Evolutionary conservation across 768 basidiomycete species (phyloP).

Genomic region (Dioszegia crocea): DNA sequence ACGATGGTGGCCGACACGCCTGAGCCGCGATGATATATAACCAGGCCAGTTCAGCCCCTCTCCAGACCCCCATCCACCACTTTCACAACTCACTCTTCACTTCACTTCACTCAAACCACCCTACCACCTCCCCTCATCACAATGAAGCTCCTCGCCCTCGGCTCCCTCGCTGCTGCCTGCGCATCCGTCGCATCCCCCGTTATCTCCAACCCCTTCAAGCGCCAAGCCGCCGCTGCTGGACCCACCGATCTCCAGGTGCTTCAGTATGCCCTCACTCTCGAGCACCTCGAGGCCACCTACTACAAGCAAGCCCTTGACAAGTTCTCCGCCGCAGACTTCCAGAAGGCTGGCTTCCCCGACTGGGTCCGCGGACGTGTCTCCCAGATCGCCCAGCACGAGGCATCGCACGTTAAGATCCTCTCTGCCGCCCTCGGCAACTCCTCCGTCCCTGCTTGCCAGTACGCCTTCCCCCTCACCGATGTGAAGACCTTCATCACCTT

Average conservation of each 20-base stretch:
- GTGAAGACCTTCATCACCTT: conserved; percentile 56
- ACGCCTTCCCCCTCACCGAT: conserved; percentile 58
- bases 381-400: conserved; percentile 60
- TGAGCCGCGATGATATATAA: no score
- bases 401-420: conserved; percentile 59
- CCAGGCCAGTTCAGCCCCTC: background rate
- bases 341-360: conserved; percentile 51
- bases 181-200: conserved; percentile 20
- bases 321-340: conserved; percentile 56
- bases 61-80: background rate
- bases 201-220: background rate
- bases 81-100: background rate
- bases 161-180: conserved; percentile 17
- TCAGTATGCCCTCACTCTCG: conserved; percentile 46
- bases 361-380: conserved; percentile 55
- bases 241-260: conserved; percentile 21
- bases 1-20: no score
- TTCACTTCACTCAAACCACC: background rate
- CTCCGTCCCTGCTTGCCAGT: conserved; percentile 58
- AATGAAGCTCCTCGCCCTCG: conserved; percentile 18
- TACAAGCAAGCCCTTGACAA: conserved; percentile 51
- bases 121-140: conserved; percentile 2
- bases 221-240: conserved; percentile 1
- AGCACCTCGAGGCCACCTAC: conserved; percentile 44
- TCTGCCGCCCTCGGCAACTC: conserved; percentile 53